Base-by-base conservation (phyloP, 345 rosid genomes). In the Clausena lansium region DNA sequence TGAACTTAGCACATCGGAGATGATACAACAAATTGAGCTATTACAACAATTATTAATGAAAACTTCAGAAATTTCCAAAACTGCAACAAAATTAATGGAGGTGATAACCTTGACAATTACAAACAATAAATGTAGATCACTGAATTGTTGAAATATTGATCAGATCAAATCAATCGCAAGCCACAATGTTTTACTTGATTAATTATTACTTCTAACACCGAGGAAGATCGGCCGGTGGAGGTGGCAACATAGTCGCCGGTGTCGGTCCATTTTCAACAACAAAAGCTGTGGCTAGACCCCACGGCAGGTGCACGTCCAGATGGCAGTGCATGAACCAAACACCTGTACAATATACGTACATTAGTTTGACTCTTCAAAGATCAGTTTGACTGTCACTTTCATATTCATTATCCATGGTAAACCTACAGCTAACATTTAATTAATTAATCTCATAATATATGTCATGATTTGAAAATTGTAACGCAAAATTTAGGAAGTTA, bases 301-400 rank as follows among this genome's bases (percentile, higher is more conserved):
- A 85, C 9, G 90, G 85, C 75, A 89, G 62, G 84, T 90, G 97
- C 50, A 78, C 88, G 55, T 92, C 97, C 36, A 90, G 80, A 77
- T 90, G 97, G 78, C 97, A 89, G 73, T 89, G 97, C 85, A 89
- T 65, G 35, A 90, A 5, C 97, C 97, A 92, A 28, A 87, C 89
- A 67, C 97, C 97, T 92, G 77, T 68, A 30, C 5, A 8, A 32
- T 11, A 30, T 0, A 6, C 17, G 17, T 3, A 50, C 55, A 50
- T 14, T 11, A 41, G 13, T 41, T 41, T 13, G 50, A 41, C 50
- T 41, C 50, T 41, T 50, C 55, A 15, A 50, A 15, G 22, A 14
- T 50, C 55, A 50, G 55, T 50, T 47, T 14, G 55, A 50, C 22
- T 50, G 52, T 50, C 55, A 50, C 55, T 15, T 50, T 50, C 55